These are phyloP conservation scores for Scytalidium sp. DNA, from an alignment of 2,329 filamentous ascomycete species.

Conservation along the genomic window DNA sequence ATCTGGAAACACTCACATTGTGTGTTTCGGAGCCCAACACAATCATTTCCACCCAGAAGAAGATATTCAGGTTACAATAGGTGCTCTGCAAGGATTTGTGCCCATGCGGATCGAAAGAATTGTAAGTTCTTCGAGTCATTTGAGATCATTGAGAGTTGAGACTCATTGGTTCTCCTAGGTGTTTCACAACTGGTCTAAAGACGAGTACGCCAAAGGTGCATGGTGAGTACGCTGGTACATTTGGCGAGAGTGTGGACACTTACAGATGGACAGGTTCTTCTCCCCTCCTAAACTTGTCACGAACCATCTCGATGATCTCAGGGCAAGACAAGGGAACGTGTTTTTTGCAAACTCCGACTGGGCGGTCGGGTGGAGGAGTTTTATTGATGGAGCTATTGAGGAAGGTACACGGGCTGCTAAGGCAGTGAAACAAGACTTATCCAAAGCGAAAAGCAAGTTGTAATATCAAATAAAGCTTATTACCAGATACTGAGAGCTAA, in stretches of 20 bases:
- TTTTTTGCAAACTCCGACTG: conserved; percentile 47
- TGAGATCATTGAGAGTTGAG: neutral
- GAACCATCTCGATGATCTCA: conserved; percentile 36
- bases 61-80: conserved; percentile 28
- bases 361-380: conserved; percentile 46
- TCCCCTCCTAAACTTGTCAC: conserved; percentile 33
- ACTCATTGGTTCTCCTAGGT: conserved; percentile 22
- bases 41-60: conserved; percentile 43
- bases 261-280: conserved; percentile 26
- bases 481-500: too few species aligned
- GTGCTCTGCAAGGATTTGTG: conserved; percentile 32
- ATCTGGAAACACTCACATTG: conserved; percentile 44
- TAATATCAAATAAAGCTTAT: too few species aligned
- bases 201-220: conserved; percentile 43
- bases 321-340: conserved; percentile 38
- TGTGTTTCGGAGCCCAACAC: conserved; percentile 39
- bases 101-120: conserved; percentile 11
- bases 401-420: conserved; percentile 36
- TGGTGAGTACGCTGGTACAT: conserved; percentile 18
- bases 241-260: too few species aligned
- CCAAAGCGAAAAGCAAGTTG: neutral
- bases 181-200: conserved; percentile 47
- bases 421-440: neutral
- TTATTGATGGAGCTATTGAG: conserved; percentile 48
- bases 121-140: neutral